phyloP scores from a whole-genome alignment of 2,329 filamentous ascomycete genomes.

The Aspergillus sp. region DNA sequence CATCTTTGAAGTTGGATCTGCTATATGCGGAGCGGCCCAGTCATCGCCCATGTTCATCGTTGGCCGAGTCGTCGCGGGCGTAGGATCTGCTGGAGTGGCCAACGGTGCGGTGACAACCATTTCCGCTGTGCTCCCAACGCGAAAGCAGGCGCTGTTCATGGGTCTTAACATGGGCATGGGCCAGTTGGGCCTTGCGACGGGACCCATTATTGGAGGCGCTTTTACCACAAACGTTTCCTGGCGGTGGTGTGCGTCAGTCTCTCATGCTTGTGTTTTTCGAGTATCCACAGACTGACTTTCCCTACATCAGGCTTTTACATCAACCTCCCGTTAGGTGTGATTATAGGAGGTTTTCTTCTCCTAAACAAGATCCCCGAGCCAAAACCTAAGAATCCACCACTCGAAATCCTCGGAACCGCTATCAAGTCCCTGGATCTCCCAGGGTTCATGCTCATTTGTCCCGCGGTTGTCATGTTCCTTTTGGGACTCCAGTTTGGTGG shows the following conservation, averaged over 20 bases:
- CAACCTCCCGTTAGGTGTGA: constrained; percentile 35
- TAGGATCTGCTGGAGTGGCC: constrained; percentile 23
- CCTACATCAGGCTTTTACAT: constrained; percentile 31
- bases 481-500: constrained; percentile 41
- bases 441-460: constrained; percentile 36
- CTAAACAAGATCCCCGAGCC: constrained; percentile 29
- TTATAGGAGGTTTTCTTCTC: constrained; percentile 26
- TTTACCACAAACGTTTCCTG: constrained; percentile 35
- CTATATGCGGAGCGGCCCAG: constrained; percentile 23
- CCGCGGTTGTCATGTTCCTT: constrained; percentile 35
- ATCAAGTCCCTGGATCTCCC: constrained; percentile 28
- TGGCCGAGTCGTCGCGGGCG: constrained; percentile 24
- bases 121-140: constrained; percentile 16
- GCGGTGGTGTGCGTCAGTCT: constrained; percentile 32
- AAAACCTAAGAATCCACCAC: constrained; percentile 16
- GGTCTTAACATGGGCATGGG: constrained; percentile 19
- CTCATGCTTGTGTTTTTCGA: not conserved
- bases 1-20: constrained; percentile 32
- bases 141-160: constrained; percentile 18
- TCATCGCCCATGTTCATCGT: constrained; percentile 30
- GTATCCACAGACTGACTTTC: not conserved
- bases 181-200: constrained; percentile 13
- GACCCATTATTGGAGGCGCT: constrained; percentile 37
- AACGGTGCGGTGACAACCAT: constrained; percentile 19
- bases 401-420: constrained; percentile 20